Conservation (phyloP, 495 filamentous ascomycete genomes). For the Penicillium subrubescens region DNA sequence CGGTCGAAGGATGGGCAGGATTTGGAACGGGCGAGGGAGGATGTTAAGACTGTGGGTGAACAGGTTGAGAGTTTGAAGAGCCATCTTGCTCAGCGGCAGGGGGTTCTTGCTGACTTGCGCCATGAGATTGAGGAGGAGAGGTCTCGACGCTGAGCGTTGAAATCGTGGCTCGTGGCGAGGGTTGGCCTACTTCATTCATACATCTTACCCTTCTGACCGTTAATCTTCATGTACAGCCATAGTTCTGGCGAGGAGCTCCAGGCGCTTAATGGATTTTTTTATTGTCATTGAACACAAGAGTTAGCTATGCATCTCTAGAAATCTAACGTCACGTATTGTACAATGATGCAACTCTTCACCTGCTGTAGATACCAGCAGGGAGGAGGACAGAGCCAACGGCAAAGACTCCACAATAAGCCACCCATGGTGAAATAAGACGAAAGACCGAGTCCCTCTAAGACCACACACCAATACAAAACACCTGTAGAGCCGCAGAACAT, state of each 20-base stretch:
- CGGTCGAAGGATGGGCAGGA: slow-evolving; percentile 47
- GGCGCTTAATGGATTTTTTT: slow-evolving; percentile 39
- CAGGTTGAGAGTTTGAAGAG: slow-evolving; percentile 56
- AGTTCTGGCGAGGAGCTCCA: slow-evolving; percentile 37
- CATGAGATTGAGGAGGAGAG: slow-evolving; percentile 52
- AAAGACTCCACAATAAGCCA: not conserved
- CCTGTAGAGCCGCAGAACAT: not conserved
- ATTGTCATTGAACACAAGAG: not conserved
- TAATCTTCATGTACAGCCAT: slow-evolving; percentile 39
- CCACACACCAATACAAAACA: not conserved
- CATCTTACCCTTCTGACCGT: slow-evolving; percentile 9
- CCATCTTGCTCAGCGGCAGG: slow-evolving; percentile 49
- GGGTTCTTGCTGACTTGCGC: slow-evolving; percentile 44
- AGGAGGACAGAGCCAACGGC: not conserved
- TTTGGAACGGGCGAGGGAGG: slow-evolving; percentile 43
- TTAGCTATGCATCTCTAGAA: slow-evolving; percentile 6
- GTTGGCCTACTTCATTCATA: slow-evolving; percentile 5
- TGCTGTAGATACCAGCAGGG: not conserved
- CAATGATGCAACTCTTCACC: not conserved
- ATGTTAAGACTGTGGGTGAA: slow-evolving; percentile 52
- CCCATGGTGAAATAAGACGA: not conserved
- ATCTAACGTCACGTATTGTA: slow-evolving; percentile 6
- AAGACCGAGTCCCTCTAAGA: not conserved
- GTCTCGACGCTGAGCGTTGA: slow-evolving; percentile 34
- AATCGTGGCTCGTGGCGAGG: not conserved